Percentiles rank a stretch among this genome's conserved stretches.
Conservation (phyloP, 306 rosid species). For the Amphicarpaea edgeworthii region DNA sequence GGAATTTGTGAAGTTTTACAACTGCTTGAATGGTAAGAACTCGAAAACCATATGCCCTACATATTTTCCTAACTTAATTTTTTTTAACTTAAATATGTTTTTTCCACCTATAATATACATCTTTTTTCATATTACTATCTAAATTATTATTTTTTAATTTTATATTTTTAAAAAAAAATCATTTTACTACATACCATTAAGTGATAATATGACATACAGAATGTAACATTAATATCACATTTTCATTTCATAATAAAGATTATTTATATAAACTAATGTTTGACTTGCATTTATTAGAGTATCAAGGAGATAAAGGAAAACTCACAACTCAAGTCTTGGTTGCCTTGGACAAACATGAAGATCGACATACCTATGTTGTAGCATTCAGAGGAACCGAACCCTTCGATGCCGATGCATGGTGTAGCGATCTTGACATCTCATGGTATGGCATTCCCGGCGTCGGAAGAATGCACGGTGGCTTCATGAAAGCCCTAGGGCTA, state of each 20-base stretch:
- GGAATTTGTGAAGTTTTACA: constrained; percentile 57
- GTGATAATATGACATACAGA: too few relatives aligned
- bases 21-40: constrained; percentile 66
- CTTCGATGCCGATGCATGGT: constrained; percentile 81
- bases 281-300: constrained; percentile 49
- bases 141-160: too few relatives aligned
- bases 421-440: constrained; percentile 74
- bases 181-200: too few relatives aligned
- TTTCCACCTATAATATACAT: too few relatives aligned
- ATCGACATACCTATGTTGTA: constrained; percentile 63
- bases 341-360: constrained; percentile 53
- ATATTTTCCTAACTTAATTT: too few relatives aligned
- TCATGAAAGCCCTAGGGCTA: constrained; percentile 80
- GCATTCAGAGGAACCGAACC: constrained; percentile 84
- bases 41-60: not conserved
- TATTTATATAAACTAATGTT: not conserved
- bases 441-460: constrained; percentile 66
- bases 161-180: too few relatives aligned
- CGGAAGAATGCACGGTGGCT: constrained; percentile 83
- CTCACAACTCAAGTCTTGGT: constrained; percentile 73
- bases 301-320: constrained; percentile 59
- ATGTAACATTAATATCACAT: too few relatives aligned
- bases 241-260: too few relatives aligned
- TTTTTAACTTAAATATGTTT: too few relatives aligned
- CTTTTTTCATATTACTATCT: too few relatives aligned